phyloP scores from a whole-genome alignment of 1,284 basidiomycete genomes.

The Ustilago curta region DNA sequence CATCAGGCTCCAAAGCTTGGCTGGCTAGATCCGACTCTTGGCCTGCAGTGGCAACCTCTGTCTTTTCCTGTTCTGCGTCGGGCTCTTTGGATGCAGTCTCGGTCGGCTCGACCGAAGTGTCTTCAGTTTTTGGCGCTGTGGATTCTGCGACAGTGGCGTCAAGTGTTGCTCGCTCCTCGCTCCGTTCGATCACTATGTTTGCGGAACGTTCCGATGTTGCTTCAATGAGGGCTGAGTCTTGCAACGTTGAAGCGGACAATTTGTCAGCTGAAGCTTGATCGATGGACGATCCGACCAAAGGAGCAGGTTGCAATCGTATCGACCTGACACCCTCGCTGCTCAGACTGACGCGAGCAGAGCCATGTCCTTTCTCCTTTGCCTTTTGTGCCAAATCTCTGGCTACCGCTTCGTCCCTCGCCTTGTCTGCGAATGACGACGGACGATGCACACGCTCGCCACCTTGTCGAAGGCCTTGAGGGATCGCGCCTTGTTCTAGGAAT shows the following conservation, averaged over 20 bases:
- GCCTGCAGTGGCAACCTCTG: neutral
- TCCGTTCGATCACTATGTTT: slow-evolving; percentile 1
- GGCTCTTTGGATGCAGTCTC: neutral
- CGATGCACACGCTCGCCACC: slow-evolving; percentile 49
- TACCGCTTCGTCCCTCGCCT: slow-evolving; percentile 51
- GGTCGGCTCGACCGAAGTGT: neutral
- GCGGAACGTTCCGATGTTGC: slow-evolving; percentile 5
- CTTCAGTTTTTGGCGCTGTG: neutral
- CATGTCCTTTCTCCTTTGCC: slow-evolving; percentile 46
- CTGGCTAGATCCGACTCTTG: neutral
- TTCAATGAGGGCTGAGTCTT: slow-evolving; percentile 3
- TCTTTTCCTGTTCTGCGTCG: neutral
- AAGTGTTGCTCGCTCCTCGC: neutral
- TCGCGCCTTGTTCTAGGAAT: slow-evolving; percentile 57
- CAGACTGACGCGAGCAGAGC: slow-evolving; percentile 33
- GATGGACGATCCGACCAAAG: slow-evolving; percentile 11
- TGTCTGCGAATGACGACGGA: slow-evolving; percentile 46
- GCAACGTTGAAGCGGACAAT: neutral
- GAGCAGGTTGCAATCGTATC: slow-evolving; percentile 11
- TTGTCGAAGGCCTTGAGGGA: slow-evolving; percentile 49
- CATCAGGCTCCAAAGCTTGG: neutral
- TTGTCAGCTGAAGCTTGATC: slow-evolving; percentile 9
- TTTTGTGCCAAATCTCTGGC: slow-evolving; percentile 48
- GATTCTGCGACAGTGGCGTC: neutral
- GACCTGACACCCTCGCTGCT: slow-evolving; percentile 4